Evolutionary conservation across 2,329 filamentous ascomycete species (phyloP).

Genomic region (Colletotrichum cordylinicola): DNA sequence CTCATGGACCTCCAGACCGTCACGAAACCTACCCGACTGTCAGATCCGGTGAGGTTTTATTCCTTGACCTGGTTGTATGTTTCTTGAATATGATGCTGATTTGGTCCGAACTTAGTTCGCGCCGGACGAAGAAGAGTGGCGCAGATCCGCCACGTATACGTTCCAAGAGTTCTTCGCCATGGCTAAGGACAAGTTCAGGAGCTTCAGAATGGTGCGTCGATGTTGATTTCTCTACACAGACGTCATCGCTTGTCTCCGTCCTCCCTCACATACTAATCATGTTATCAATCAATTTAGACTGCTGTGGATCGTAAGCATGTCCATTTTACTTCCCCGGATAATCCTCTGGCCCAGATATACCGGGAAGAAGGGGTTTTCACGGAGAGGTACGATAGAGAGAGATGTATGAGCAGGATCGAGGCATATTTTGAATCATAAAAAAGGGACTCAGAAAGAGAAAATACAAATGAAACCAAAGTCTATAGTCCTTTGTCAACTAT

Average conservation of each 20-base stretch:
- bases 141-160: not conserved
- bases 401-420: not conserved
- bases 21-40: not conserved
- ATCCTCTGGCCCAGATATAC: not conserved
- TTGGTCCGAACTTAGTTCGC: not conserved
- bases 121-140: not conserved
- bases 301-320: not conserved
- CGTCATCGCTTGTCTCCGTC: not conserved
- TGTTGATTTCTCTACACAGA: not conserved
- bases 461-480: not conserved
- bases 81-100: not conserved
- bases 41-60: not conserved
- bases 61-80: not conserved
- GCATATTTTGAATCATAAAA: not conserved
- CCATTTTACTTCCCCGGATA: not conserved
- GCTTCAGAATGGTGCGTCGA: not conserved
- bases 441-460: not conserved
- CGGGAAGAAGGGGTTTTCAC: not conserved
- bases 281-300: not conserved
- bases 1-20: not conserved
- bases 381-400: not conserved
- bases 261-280: not conserved
- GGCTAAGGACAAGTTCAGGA: not conserved
- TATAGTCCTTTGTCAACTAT: not conserved
- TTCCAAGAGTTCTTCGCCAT: not conserved